Evolutionary conservation across 2,329 filamentous ascomycete genomes (phyloP).

Genomic region (Juglanconis juglandina): DNA sequence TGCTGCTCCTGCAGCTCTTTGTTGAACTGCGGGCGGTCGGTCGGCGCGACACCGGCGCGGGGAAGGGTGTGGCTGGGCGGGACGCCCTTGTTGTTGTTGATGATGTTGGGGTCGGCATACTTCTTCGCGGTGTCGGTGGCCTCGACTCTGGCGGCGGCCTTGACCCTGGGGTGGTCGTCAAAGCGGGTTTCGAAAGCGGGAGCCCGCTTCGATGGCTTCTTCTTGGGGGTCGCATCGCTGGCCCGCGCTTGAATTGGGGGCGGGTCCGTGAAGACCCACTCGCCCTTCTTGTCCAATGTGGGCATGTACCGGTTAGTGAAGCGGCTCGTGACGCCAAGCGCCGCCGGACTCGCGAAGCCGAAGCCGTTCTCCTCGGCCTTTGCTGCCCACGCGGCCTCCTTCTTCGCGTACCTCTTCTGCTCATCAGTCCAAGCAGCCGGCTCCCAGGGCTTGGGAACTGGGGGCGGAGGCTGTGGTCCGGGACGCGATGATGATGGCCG

Average conservation of each 20-base stretch:
- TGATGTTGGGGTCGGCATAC: neutral
- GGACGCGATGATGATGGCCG: too few species aligned
- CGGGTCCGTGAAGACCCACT: neutral
- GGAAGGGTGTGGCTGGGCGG: neutral
- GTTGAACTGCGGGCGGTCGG: neutral
- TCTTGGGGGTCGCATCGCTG: too few species aligned
- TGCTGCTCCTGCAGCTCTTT: neutral
- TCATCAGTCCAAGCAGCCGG: neutral
- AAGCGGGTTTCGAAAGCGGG: too few species aligned
- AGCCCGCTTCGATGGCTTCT: too few species aligned
- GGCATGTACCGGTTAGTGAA: neutral
- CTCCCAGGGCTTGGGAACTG: too few species aligned
- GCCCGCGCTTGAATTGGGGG: neutral
- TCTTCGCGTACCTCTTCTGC: neutral
- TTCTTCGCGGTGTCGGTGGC: neutral
- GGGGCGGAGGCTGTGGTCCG: too few species aligned
- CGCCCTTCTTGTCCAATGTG: neutral
- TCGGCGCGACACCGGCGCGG: neutral
- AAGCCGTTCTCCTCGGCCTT: neutral
- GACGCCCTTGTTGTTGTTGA: neutral
- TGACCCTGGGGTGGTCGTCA: neutral
- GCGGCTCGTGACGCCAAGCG: neutral
- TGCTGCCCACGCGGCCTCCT: slow-evolving; percentile 4
- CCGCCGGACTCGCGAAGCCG: neutral
- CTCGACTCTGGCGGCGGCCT: neutral